Base-by-base conservation (phyloP, 106 monocot species). In the Platanthera zijinensis region DNA sequence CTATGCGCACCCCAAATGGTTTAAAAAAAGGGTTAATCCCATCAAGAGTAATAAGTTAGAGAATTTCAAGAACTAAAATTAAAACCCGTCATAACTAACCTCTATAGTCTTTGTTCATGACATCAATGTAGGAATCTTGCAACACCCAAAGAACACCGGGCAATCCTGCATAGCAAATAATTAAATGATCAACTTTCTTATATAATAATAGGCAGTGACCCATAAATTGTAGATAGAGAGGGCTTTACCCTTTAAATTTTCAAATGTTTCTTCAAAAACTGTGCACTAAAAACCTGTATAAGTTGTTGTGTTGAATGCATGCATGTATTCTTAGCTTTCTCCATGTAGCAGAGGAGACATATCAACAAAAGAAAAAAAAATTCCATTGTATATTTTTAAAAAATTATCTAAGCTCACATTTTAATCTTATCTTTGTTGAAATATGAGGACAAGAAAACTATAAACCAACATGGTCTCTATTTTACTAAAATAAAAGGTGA, bases 311-410 rank as follows among this genome's bases (percentile, higher is more conserved):
- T 94, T 94, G 67, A 99, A 99, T 13, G 97, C 97, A 84, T 99
- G 94, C 97, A 99, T 94, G 82, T 90, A 88, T 92, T 99, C 82
- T 94, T 94, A 22, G 97, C 97, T 82, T 92, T 92, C 80, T 96
- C 93, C 96, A 96, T 91, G 81, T 93, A 91, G 89, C 59, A 25
- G 25, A 25, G 0, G 25, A 25, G 25, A 0, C 25, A 25, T 25
- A 25, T 25, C 0, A 0, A 59, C 19, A 21, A 59, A 11, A 59
- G 14, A 56, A 21, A 39, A 19, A 59, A n/a, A 59, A 59, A 18
- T 7, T n/a, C 59, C 59, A 6, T 21, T 39, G 2, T 3, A 39
- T 39, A 39, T 39, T 39, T 7, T 18, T 18, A 59, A 53, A 59
- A 59, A 59, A 7, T 19, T 61, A 21, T 61, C 18, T 61, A 21